Evolutionary conservation across 2,329 filamentous ascomycete genomes (phyloP).

Genomic region (Colletotrichum sp.): DNA sequence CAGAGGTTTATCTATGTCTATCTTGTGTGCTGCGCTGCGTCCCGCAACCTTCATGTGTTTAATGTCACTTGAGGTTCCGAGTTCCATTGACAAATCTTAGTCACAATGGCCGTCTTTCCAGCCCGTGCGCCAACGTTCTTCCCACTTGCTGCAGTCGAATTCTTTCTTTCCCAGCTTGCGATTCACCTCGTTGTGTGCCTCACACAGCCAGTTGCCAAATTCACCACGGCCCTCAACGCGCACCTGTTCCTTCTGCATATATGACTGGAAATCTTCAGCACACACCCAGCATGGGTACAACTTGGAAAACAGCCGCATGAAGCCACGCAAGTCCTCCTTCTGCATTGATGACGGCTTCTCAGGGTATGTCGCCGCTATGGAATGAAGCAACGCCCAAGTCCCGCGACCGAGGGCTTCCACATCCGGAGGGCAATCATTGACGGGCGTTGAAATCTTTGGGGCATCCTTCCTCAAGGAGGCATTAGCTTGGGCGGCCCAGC

Average conservation of each 20-base stretch:
- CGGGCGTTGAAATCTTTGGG: slow-evolving; percentile 36
- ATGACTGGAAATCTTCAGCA: slow-evolving; percentile 86
- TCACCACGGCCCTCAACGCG: slow-evolving; percentile 64
- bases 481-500: slow-evolving; percentile 62
- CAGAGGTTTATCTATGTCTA: background rate
- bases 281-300: slow-evolving; percentile 97
- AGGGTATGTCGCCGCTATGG: slow-evolving; percentile 88
- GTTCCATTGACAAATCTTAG: slow-evolving; percentile 27
- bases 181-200: slow-evolving; percentile 88
- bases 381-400: slow-evolving; percentile 93
- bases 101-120: slow-evolving; percentile 75
- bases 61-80: background rate
- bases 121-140: slow-evolving; percentile 93
- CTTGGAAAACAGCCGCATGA: slow-evolving; percentile 81
- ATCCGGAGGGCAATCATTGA: slow-evolving; percentile 84
- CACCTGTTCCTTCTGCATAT: slow-evolving; percentile 77
- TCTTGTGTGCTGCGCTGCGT: background rate
- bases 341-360: slow-evolving; percentile 68
- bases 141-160: slow-evolving; percentile 91
- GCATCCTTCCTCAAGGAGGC: slow-evolving; percentile 38
- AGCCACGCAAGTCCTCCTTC: slow-evolving; percentile 77
- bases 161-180: slow-evolving; percentile 85
- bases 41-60: background rate
- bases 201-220: slow-evolving; percentile 83
- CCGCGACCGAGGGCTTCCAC: slow-evolving; percentile 85